Conservation (phyloP, 805 yeast genomes). For the Grigorovia yakushimaensis region DNA sequence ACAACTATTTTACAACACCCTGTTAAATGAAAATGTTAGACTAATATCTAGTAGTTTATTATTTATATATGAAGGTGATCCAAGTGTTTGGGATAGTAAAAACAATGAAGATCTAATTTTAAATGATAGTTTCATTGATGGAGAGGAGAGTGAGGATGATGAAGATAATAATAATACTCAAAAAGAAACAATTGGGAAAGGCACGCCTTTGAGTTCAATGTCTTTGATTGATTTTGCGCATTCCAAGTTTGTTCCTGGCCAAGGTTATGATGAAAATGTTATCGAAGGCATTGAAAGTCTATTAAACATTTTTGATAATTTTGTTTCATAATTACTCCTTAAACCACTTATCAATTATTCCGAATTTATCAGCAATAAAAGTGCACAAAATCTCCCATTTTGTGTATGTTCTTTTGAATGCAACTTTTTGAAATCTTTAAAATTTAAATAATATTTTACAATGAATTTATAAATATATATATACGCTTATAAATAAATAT, state of each 20-base stretch:
- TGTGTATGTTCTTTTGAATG: too few species aligned
- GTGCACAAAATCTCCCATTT: too few species aligned
- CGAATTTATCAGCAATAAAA: neutral
- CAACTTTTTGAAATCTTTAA: too few species aligned
- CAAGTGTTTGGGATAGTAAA: constrained; percentile 38
- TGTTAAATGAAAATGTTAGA: constrained; percentile 52
- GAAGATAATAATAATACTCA: constrained; percentile 24
- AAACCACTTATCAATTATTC: neutral
- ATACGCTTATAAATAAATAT: neutral
- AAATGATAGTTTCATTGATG: constrained; percentile 25
- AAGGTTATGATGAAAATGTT: constrained; percentile 64
- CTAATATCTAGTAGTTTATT: constrained; percentile 65
- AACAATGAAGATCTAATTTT: constrained; percentile 34
- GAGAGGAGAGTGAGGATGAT: constrained; percentile 27
- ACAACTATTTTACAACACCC: constrained; percentile 54
- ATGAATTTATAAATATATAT: neutral
- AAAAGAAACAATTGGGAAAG: constrained; percentile 6
- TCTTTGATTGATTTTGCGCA: constrained; percentile 88
- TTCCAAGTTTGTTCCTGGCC: constrained; percentile 49
- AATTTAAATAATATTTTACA: neutral
- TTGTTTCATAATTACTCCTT: neutral
- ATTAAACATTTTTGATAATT: constrained; percentile 30
- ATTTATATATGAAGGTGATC: constrained; percentile 64
- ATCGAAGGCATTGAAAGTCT: constrained; percentile 62
- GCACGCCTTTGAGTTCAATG: constrained; percentile 42